phyloP scores from a whole-genome alignment of 2,329 filamentous ascomycete species.

The Delphinella strobiligena region DNA sequence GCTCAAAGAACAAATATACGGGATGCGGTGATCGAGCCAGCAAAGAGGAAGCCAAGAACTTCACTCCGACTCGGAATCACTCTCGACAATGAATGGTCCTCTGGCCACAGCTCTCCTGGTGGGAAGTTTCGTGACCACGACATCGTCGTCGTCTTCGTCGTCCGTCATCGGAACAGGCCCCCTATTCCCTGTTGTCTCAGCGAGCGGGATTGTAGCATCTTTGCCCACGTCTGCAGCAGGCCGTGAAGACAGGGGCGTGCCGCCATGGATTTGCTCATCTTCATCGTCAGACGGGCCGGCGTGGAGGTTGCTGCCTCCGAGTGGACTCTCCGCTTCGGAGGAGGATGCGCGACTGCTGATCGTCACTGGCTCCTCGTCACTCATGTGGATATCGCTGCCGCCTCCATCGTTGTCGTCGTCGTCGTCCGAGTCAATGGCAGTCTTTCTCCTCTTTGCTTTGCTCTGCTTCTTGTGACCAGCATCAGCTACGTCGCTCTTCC shows the following conservation, averaged over 20 bases:
- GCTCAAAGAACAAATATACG: neutral
- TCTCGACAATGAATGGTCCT: constrained; percentile 5
- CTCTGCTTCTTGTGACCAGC: neutral
- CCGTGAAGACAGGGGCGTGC: constrained; percentile 29
- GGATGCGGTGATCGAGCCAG: too few species aligned
- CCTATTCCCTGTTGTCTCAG: constrained; percentile 3
- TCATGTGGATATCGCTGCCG: neutral
- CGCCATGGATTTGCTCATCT: constrained; percentile 13
- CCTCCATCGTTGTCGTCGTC: neutral
- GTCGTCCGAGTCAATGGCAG: neutral
- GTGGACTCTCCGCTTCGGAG: neutral
- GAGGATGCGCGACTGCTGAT: neutral
- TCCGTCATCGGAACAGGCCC: constrained; percentile 3
- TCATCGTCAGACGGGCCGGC: constrained; percentile 9
- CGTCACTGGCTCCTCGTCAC: neutral
- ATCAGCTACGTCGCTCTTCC: constrained; percentile 7
- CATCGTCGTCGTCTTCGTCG: constrained; percentile 21
- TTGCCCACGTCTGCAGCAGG: constrained; percentile 11
- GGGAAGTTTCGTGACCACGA: constrained; percentile 6
- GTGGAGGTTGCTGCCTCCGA: neutral
- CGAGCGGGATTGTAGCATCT: neutral
- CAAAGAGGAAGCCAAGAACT: neutral
- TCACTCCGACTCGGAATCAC: constrained; percentile 3
- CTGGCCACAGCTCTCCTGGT: constrained; percentile 3
- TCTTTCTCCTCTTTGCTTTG: constrained; percentile 1